phyloP scores from a whole-genome alignment of 495 filamentous ascomycete genomes.

The Penicillium argentinense region DNA sequence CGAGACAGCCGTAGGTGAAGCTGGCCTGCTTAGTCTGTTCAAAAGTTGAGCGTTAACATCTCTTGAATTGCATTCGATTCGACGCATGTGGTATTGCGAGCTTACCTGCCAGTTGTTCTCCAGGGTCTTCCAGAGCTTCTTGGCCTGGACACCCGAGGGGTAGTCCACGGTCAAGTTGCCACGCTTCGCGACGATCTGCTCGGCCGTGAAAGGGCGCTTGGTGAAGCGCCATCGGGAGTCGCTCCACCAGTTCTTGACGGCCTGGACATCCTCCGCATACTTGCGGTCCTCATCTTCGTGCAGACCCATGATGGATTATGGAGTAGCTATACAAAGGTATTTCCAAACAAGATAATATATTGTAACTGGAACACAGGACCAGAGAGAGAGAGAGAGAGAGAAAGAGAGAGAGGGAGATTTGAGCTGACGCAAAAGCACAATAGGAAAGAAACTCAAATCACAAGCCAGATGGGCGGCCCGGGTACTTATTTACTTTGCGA shows the following conservation, averaged over 20 bases:
- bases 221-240: slow-evolving; percentile 91
- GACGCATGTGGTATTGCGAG: neutral
- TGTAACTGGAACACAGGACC: neutral
- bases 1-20: slow-evolving; percentile 95
- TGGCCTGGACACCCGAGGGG: slow-evolving; percentile 79
- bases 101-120: slow-evolving; percentile 80
- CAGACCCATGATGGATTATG: slow-evolving; percentile 43
- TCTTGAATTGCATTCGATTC: too few species aligned
- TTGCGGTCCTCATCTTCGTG: slow-evolving; percentile 75
- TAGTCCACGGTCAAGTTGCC: slow-evolving; percentile 91
- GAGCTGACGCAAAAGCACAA: slow-evolving; percentile 17
- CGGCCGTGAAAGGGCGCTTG: slow-evolving; percentile 88
- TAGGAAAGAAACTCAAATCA: slow-evolving; percentile 29
- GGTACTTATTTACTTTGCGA: slow-evolving; percentile 35
- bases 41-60: neutral
- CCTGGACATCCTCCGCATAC: slow-evolving; percentile 77
- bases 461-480: slow-evolving; percentile 34
- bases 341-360: slow-evolving; percentile 9
- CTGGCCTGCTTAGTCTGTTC: slow-evolving; percentile 75
- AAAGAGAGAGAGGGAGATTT: slow-evolving; percentile 3
- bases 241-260: slow-evolving; percentile 91
- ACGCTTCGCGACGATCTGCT: slow-evolving; percentile 94
- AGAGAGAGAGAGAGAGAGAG: slow-evolving; percentile 6
- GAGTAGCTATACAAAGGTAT: too few species aligned
- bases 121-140: slow-evolving; percentile 92